phyloP scores from a whole-genome alignment of 2,329 filamentous ascomycete genomes.

The Monosporascus sp. region DNA sequence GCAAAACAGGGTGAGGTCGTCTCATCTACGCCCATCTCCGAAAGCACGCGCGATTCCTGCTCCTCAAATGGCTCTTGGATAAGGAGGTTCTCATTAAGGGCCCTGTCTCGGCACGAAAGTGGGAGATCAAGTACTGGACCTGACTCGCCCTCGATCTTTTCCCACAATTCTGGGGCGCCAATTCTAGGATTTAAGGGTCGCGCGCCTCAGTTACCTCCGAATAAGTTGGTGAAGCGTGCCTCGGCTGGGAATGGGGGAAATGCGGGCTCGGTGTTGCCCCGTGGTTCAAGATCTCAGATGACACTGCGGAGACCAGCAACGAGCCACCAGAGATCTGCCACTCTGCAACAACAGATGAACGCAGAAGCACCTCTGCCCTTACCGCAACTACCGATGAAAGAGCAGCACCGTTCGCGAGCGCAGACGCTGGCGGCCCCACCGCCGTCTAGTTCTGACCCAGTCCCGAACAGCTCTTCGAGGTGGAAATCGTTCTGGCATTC shows the following conservation, averaged over 20 bases:
- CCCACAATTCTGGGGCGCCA: conserved; percentile 60
- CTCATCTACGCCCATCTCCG: conserved; percentile 25
- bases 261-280: conserved; percentile 36
- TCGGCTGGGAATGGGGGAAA: conserved; percentile 48
- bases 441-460: conserved; percentile 6
- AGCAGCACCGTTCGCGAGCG: conserved; percentile 26
- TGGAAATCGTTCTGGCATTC: conserved; percentile 57
- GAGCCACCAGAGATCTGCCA: conserved; percentile 71
- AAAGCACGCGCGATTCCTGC: conserved; percentile 48
- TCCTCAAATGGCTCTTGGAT: conserved; percentile 68
- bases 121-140: conserved; percentile 58
- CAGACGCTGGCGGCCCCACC: conserved; percentile 18
- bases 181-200: conserved; percentile 45
- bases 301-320: conserved; percentile 69
- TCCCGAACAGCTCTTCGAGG: conserved; percentile 15
- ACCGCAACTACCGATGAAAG: conserved; percentile 26
- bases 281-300: conserved; percentile 54
- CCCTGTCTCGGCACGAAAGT: conserved; percentile 59
- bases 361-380: conserved; percentile 17
- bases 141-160: conserved; percentile 61
- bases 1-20: conserved; percentile 22
- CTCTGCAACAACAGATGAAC: conserved; percentile 48
- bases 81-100: conserved; percentile 61
- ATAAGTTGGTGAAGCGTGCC: conserved; percentile 73
- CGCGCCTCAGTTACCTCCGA: conserved; percentile 49